Conservation (phyloP, 805 yeast species). For the Schizosaccharomyces cryophilus region DNA sequence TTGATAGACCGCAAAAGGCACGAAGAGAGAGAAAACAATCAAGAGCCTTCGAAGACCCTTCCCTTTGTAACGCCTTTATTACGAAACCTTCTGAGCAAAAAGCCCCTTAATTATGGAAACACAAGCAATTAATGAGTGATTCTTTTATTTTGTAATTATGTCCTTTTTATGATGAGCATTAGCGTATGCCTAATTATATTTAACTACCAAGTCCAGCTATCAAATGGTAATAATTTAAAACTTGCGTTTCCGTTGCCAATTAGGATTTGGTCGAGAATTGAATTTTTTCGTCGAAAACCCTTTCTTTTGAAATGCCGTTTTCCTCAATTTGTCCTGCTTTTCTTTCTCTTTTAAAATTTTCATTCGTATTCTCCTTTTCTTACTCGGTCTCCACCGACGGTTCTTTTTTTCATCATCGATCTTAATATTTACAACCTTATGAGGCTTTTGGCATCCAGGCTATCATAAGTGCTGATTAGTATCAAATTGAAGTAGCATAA, state of each 20-base stretch:
- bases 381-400: not conserved
- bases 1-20: slow-evolving; percentile 21
- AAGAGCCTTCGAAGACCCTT: not conserved
- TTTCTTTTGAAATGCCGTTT: not conserved
- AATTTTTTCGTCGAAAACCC: not conserved
- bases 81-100: too few relatives aligned
- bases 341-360: not conserved
- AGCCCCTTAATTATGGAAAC: too few relatives aligned
- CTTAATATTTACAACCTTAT: not conserved
- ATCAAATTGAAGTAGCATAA: not conserved
- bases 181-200: too few relatives aligned
- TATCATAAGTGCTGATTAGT: not conserved
- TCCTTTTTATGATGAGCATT: too few relatives aligned
- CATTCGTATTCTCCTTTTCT: not conserved
- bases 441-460: not conserved
- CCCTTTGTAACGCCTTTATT: too few relatives aligned
- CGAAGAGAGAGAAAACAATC: not conserved
- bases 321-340: not conserved
- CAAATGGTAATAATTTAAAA: too few relatives aligned
- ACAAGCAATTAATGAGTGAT: too few relatives aligned
- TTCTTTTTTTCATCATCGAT: not conserved
- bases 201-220: too few relatives aligned
- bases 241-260: not conserved
- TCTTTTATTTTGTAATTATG: too few relatives aligned
- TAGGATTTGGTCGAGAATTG: not conserved